Conservation (phyloP, 495 filamentous ascomycete species). For the Tuber brumale region DNA sequence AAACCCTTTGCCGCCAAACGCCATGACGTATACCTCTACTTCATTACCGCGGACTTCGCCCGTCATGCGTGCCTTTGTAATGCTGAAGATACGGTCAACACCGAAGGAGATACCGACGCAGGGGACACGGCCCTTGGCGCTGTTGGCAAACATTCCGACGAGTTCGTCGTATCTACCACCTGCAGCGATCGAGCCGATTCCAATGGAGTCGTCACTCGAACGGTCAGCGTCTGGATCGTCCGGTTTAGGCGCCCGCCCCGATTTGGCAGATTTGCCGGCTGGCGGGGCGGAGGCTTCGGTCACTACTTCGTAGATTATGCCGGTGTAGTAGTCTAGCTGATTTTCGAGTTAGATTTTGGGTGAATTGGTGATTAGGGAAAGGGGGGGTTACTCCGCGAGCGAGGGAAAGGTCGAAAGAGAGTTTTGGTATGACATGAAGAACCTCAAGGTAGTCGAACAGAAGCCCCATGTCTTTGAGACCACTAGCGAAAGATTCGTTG, state of each 20-base stretch:
- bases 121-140: constrained; percentile 66
- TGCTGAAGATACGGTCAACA: constrained; percentile 89
- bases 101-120: constrained; percentile 94
- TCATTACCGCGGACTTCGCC: constrained; percentile 59
- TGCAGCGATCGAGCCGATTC: constrained; percentile 80
- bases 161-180: constrained; percentile 91
- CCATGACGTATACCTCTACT: constrained; percentile 86
- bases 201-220: constrained; percentile 71
- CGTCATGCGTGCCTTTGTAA: constrained; percentile 63
- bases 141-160: constrained; percentile 75
- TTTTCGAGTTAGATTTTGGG: neutral
- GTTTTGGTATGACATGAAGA: constrained; percentile 58
- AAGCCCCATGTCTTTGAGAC: constrained; percentile 72
- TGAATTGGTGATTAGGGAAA: neutral
- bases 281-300: constrained; percentile 73
- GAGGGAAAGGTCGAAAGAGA: constrained; percentile 47
- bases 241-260: constrained; percentile 55
- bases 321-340: constrained; percentile 82
- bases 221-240: constrained; percentile 67
- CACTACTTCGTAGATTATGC: constrained; percentile 85
- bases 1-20: constrained; percentile 82
- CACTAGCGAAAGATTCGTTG: constrained; percentile 67
- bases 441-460: constrained; percentile 76
- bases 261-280: constrained; percentile 42
- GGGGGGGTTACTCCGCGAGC: constrained; percentile 29